Base-by-base conservation (phyloP, 2,329 filamentous ascomycete species). In the Fusarium drepaniforme region DNA sequence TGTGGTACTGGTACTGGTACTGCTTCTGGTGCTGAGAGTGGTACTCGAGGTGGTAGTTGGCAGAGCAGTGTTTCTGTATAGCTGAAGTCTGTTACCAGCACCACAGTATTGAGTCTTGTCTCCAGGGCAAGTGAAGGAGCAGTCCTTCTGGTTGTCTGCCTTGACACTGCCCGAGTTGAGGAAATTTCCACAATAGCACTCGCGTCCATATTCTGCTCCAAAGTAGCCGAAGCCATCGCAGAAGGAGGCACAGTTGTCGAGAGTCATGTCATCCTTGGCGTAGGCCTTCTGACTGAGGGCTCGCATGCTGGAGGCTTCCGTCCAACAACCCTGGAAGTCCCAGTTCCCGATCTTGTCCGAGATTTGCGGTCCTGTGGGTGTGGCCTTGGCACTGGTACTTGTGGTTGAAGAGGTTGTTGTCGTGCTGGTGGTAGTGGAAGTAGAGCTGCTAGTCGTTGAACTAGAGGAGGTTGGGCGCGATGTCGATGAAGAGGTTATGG, bases 161-260 rank as follows among this genome's bases (percentile, higher is more conserved):
- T 78, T 72, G 18, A 73, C 69, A 23, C 79, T 80, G 7, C 79
- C 81, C 0, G 71, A 66, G 4, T 79, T 79, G 4, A 85, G 69
- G 1, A 57, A 68, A 25, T 84, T 80, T 1, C 84, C 84, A 35
- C 84, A 85, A 59, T 81, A 85, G 63, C 84, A 85, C 64, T 85
- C 83, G 0, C 82, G 64, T 4, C 80, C 83, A 37, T 84, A 85
- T 33, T 83, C 82, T 4, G 74, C 67, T 1, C 82, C 83, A 56
- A 84, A 84, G 66, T 80, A 84, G 0, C 63, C 72, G 25, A 69
- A 81, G 3, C 75, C 77, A 3, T 75, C 68, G 18, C 83, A 84
- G 62, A 81, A 83, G 1, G 66, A 49, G 0, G 80, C 79, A 37
- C 82, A 83, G 2, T 62, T 72, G 23, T 84, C 82, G 4, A 85